Evolutionary conservation across 2,329 filamentous ascomycete species (phyloP).

Genomic region (Aspergillus pseudoglaucus): DNA sequence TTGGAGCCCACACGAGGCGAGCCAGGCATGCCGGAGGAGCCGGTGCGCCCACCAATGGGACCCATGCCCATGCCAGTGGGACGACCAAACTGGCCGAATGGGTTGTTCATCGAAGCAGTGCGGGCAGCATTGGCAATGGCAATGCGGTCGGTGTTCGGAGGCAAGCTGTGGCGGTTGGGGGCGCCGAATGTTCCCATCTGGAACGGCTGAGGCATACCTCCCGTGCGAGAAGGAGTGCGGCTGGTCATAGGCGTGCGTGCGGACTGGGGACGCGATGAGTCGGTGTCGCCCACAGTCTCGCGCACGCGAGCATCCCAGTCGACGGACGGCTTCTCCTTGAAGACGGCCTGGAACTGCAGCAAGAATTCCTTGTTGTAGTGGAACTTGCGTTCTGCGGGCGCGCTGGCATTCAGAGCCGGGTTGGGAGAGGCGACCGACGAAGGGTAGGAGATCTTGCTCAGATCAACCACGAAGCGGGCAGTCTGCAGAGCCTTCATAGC

Average conservation of each 20-base stretch:
- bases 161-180: slow-evolving; percentile 51
- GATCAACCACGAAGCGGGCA: slow-evolving; percentile 76
- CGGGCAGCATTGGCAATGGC: slow-evolving; percentile 53
- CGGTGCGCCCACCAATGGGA: slow-evolving; percentile 59
- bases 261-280: slow-evolving; percentile 58
- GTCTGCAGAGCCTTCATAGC: slow-evolving; percentile 90
- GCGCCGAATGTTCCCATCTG: slow-evolving; percentile 65
- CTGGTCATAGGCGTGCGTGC: slow-evolving; percentile 43
- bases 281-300: slow-evolving; percentile 71
- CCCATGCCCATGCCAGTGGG: slow-evolving; percentile 57
- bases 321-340: slow-evolving; percentile 90
- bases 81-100: slow-evolving; percentile 56
- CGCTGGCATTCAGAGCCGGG: slow-evolving; percentile 71
- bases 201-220: slow-evolving; percentile 47
- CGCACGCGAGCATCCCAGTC: slow-evolving; percentile 89
- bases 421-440: slow-evolving; percentile 81
- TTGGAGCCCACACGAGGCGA: slow-evolving; percentile 66
- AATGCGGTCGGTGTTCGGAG: slow-evolving; percentile 72
- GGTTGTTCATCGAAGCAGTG: slow-evolving; percentile 40
- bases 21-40: slow-evolving; percentile 56
- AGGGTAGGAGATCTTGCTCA: slow-evolving; percentile 75
- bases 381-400: slow-evolving; percentile 71
- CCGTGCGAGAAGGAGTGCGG: slow-evolving; percentile 45
- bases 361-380: slow-evolving; percentile 95
- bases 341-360: slow-evolving; percentile 91